Conservation (phyloP, 352 stramenopile genomes). For the Pythium folliculosum region DNA sequence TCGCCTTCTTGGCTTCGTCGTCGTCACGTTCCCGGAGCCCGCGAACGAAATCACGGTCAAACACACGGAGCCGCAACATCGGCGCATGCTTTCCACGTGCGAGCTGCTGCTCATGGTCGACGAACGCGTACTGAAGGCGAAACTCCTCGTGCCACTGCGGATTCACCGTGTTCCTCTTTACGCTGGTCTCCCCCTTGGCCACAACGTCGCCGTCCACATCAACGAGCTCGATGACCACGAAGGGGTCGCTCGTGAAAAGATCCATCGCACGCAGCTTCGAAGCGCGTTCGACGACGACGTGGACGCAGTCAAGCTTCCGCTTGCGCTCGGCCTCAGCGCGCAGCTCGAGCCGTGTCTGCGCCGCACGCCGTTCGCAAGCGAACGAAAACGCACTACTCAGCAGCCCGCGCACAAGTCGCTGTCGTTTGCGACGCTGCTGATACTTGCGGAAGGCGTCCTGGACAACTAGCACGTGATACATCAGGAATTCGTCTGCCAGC, state of each 20-base stretch:
- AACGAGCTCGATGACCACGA: slow-evolving; percentile 43
- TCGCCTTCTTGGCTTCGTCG: slow-evolving; percentile 5
- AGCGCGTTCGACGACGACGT: slow-evolving; percentile 57
- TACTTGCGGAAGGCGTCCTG: slow-evolving; percentile 64
- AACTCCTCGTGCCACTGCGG: slow-evolving; percentile 82
- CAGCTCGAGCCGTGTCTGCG: slow-evolving; percentile 27
- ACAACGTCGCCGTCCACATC: slow-evolving; percentile 32
- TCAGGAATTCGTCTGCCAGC: slow-evolving; percentile 47
- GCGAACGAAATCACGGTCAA: slow-evolving; percentile 45
- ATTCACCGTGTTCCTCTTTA: slow-evolving; percentile 52
- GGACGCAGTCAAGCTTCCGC: slow-evolving; percentile 51
- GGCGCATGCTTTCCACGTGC: neutral
- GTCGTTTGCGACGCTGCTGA: slow-evolving; percentile 22
- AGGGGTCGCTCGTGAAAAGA: slow-evolving; percentile 65
- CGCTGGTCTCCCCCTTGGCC: slow-evolving; percentile 47
- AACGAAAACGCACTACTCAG: slow-evolving; percentile 34
- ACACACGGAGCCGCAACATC: slow-evolving; percentile 28
- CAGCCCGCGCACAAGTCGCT: slow-evolving; percentile 37
- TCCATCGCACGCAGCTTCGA: slow-evolving; percentile 52
- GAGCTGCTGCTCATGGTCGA: slow-evolving; percentile 23
- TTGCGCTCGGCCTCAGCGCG: slow-evolving; percentile 36
- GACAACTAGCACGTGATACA: slow-evolving; percentile 70
- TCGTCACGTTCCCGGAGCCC: slow-evolving; percentile 9
- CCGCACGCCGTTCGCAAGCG: slow-evolving; percentile 29
- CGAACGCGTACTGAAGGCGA: slow-evolving; percentile 48